Evolutionary conservation across 23 red algal species (phyloP).

Genomic region (Agarophyton chilense): DNA sequence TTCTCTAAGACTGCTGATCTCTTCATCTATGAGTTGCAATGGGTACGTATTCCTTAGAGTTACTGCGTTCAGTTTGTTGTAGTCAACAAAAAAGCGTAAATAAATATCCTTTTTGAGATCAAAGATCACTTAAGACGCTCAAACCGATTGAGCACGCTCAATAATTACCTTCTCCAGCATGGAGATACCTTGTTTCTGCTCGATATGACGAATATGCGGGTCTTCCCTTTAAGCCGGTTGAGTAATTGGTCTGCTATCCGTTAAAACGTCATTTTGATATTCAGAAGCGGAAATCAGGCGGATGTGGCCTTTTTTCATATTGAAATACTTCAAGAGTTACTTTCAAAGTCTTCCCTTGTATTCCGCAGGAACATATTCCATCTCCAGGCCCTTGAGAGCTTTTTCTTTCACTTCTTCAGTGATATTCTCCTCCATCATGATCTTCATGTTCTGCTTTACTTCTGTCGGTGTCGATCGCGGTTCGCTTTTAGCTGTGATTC

Average conservation of each 20-base stretch:
- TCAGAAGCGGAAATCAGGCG: background rate
- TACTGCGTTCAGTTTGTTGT: constrained; percentile 15
- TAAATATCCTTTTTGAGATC: background rate
- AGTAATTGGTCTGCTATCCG: background rate
- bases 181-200: background rate
- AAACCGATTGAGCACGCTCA: background rate
- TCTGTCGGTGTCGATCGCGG: too few relatives aligned
- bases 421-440: too few relatives aligned
- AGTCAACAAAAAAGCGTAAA: constrained; percentile 42
- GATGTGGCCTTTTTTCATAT: background rate
- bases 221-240: background rate
- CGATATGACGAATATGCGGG: background rate
- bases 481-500: too few relatives aligned
- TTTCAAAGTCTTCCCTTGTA: background rate
- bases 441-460: too few relatives aligned
- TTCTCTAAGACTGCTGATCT: constrained; percentile 5
- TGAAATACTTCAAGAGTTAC: background rate
- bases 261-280: background rate
- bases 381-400: too few relatives aligned
- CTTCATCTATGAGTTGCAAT: constrained; percentile 24
- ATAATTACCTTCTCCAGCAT: background rate
- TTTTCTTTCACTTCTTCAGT: too few relatives aligned
- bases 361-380: too few relatives aligned
- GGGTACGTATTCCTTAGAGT: constrained; percentile 13
- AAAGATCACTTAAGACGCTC: background rate